Evolutionary conservation across 2,329 filamentous ascomycete genomes (phyloP), one percentile per base, ranked within the genome.

Genomic region (Acrocalymma vagum): DNA sequence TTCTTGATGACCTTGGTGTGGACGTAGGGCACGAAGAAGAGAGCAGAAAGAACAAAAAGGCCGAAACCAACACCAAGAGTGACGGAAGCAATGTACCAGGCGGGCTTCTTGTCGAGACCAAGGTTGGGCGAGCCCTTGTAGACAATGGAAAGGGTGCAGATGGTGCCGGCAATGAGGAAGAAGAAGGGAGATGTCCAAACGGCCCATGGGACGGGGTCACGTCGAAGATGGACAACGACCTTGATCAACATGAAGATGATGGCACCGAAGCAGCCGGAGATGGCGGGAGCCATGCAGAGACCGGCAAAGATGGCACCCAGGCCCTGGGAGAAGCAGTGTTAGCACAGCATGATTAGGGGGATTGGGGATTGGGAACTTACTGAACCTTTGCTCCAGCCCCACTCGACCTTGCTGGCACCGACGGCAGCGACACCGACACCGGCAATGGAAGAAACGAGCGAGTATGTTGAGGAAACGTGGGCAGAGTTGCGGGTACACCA

Each of bases 91-190:
- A 90, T 81, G 61, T 82, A 90, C 79, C 80, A 84, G 7, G 70
- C 68, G 2, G 87, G 84, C 76, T 85, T 87, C 71, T 85, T 81
- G 73, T 73, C 76, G 18, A 89, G 74, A 15, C 79, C 78, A 20
- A 88, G 78, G 44, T 76, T 84, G 16, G 87, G 86, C 8, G 87
- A 89, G 21, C 87, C 87, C 78, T 91, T 90, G 80, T 89, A 90
- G 55, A 91, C 87, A 57, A 92, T 84, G 28, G 85, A 89, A 5
- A 92, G 77, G 0, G 87, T 87, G 72, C 86, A 89, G 59, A 91
- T 72, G 43, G 85, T 88, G 39, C 78, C 85, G 40, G 87, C 86
- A 44, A 91, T 81, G 40, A 90, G 81, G 78, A 91, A 91, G 74
- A 85, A 91, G 72, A 87, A 82, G 8, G 87, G 88, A 2, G 86